Evolutionary conservation across 495 filamentous ascomycete species (phyloP), one percentile per base, ranked within the genome.

Genomic region (Extremus antarcticus): DNA sequence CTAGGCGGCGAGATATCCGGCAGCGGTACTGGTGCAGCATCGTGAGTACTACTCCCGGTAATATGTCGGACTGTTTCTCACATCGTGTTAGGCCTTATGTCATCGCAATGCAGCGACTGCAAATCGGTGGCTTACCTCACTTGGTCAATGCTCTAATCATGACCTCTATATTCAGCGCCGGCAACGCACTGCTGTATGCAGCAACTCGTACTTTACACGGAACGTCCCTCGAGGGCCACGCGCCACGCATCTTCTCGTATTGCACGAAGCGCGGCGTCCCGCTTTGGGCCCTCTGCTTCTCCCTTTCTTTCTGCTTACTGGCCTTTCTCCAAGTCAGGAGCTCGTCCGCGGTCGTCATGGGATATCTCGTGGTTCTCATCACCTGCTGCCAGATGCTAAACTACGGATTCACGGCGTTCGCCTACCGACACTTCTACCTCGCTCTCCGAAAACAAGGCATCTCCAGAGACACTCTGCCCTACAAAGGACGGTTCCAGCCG

Each of bases 141-240:
- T 80, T 92, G 51, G 81, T 88, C 58, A 92, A 91, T 68, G 85
- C 85, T 8, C 75, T 90, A 56, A 71, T 92, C 53, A 69, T 92
- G 16, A 86, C 82, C 0, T 80, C 83, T 19, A 83, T 84, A 15
- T 89, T 91, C 67, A 88, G 84, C 19, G 87, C 88, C 0, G 88
- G 88, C 1, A 94, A 94, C 66, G 85, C 84, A 43, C 90, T 89
- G 66, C 81, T 86, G 24, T 94, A 88, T 69, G 88, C 83, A 63
- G 87, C 86, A 4, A 87, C 82, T 45, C 78, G 88, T 25, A 83
- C 80, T 49, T 67, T 94, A n/a, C 86, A 87, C 64, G 87, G 85
- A 2, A 74, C 92, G 22, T 82, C 85, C 0, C 71, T 85, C 57
- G 83, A 82, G 40, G 71, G 74, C 47, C 74, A 73, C 51, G 87